phyloP scores from a whole-genome alignment of 305 asterid species.

The Fraxinus angustifolia region DNA sequence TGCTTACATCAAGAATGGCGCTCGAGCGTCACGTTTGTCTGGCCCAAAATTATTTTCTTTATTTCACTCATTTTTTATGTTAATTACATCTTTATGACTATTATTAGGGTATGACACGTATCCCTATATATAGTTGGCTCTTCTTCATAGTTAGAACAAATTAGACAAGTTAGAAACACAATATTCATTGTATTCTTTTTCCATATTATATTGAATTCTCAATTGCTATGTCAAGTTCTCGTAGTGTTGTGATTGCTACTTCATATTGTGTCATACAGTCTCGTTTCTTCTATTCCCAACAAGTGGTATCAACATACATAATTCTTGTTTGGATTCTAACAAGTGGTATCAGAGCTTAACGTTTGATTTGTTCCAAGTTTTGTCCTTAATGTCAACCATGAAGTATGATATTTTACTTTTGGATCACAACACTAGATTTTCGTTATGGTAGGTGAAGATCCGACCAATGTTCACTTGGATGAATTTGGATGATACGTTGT shows the following conservation, averaged over 20 bases:
- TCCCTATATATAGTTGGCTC: too few species aligned
- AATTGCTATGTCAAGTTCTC: background rate
- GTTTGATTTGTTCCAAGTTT: background rate
- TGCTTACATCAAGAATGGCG: too few species aligned
- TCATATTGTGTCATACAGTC: background rate
- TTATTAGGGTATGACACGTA: too few species aligned
- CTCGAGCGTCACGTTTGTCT: too few species aligned
- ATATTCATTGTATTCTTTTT: background rate
- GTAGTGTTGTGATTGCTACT: background rate
- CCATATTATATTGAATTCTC: background rate
- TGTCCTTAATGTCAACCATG: background rate
- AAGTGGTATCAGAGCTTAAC: background rate
- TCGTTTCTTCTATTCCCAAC: too few species aligned
- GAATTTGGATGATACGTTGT: background rate
- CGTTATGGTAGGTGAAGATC: background rate
- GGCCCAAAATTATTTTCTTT: too few species aligned
- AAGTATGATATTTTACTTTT: background rate
- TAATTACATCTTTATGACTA: too few species aligned
- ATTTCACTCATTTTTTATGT: too few species aligned
- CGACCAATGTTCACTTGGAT: background rate
- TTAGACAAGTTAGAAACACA: background rate
- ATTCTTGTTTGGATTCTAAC: too few species aligned
- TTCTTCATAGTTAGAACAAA: too few species aligned
- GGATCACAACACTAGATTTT: background rate
- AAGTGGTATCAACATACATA: too few species aligned